phyloP scores from a whole-genome alignment of 176 grass and related monocot genomes.

The Oryza longistaminata region DNA sequence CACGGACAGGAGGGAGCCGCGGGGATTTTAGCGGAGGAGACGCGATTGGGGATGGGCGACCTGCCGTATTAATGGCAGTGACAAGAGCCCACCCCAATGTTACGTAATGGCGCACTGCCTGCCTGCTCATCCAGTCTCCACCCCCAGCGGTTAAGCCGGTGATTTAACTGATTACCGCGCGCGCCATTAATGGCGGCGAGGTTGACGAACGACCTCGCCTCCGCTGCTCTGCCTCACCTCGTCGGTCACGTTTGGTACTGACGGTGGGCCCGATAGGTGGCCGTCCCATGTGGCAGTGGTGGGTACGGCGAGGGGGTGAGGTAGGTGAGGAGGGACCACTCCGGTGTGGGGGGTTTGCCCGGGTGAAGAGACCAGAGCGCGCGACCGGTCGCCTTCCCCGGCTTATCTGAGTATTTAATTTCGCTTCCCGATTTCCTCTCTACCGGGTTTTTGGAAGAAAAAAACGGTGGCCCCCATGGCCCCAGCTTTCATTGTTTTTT shows the following conservation, averaged over 20 bases:
- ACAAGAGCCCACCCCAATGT: conserved; percentile 36
- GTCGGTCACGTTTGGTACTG: not conserved
- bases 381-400: conserved; percentile 47
- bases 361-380: conserved; percentile 59
- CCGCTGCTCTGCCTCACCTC: not conserved
- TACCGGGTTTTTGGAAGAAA: not conserved
- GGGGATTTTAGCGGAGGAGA: conserved; percentile 35
- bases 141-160: not conserved
- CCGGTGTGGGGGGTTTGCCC: not conserved
- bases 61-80: conserved; percentile 49
- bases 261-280: rapidly evolving
- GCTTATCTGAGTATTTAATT: conserved; percentile 47
- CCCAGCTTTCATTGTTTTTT: not conserved
- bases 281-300: not conserved
- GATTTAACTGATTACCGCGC: too few species aligned
- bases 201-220: conserved; percentile 31
- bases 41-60: conserved; percentile 49
- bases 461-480: conserved; percentile 26
- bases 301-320: not conserved
- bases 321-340: conserved; percentile 20
- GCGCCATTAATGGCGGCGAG: conserved; percentile 36
- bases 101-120: conserved; percentile 16
- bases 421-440: not conserved
- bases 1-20: too few species aligned
- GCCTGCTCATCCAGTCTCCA: too few species aligned